Evolutionary conservation across 2,329 filamentous ascomycete species (phyloP).

Genomic region (Acarospora socialis): DNA sequence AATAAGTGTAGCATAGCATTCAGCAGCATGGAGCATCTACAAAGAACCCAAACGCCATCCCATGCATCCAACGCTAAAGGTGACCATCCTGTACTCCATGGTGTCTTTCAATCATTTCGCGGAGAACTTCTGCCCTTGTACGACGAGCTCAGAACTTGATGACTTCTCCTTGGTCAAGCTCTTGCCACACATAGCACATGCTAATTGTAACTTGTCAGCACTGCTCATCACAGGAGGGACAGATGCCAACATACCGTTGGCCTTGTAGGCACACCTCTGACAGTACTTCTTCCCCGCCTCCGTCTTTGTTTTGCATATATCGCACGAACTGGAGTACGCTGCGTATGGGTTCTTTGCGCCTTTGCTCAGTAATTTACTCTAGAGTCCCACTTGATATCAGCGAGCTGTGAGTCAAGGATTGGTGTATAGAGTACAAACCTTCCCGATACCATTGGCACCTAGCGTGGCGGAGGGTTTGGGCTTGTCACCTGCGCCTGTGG

Average conservation of each 20-base stretch:
- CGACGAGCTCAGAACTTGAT: conserved; percentile 36
- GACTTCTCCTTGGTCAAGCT: conserved; percentile 34
- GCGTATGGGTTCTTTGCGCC: conserved; percentile 53
- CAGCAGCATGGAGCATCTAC: too few relatives aligned
- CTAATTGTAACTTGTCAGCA: conserved; percentile 23
- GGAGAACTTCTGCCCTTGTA: conserved; percentile 49
- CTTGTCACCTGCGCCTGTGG: conserved; percentile 26
- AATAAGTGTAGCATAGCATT: too few relatives aligned
- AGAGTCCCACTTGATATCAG: background rate
- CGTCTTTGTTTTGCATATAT: conserved; percentile 49
- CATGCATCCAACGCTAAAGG: too few relatives aligned
- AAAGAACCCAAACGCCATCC: too few relatives aligned
- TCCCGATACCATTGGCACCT: conserved; percentile 44
- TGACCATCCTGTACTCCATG: too few relatives aligned
- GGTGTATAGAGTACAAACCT: conserved; percentile 28
- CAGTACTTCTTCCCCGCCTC: conserved; percentile 46
- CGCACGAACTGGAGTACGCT: conserved; percentile 47
- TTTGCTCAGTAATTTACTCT: conserved; percentile 52
- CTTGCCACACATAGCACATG: conserved; percentile 51
- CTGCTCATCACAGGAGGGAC: conserved; percentile 1
- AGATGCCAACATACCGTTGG: conserved; percentile 36
- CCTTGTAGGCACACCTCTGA: conserved; percentile 48
- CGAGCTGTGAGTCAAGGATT: background rate
- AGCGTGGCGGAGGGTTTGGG: conserved; percentile 37
- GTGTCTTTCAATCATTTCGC: conserved; percentile 41